A percentile compares a stretch with the other conserved stretches of the same genome.
Evolutionary conservation across 352 stramenopile genomes (phyloP).

Genomic region (Globisporangium perplexum): DNA sequence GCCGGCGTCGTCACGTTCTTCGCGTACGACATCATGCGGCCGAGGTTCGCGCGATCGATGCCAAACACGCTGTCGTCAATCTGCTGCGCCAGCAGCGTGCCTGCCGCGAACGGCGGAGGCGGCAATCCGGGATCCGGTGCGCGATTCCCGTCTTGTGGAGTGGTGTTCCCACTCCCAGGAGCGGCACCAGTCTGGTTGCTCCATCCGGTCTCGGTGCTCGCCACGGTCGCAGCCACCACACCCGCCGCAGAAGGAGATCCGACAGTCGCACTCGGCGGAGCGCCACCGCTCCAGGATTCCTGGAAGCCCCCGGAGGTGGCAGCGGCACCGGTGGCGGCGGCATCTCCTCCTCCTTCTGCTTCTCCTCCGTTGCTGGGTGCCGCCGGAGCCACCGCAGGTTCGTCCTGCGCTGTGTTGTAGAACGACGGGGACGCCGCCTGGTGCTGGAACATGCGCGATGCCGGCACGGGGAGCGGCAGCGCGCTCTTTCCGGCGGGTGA

Average conservation of each 20-base stretch:
- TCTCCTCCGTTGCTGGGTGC: background rate
- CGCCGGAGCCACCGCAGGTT: conserved; percentile 15
- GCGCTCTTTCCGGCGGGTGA: background rate
- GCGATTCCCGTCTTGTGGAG: background rate
- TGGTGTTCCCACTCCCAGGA: background rate
- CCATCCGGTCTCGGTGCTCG: background rate
- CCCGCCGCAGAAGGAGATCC: background rate
- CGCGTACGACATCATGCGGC: conserved; percentile 43
- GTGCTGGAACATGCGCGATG: conserved; percentile 57
- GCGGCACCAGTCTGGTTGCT: background rate
- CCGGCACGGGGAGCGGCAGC: conserved; percentile 21
- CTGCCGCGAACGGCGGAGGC: conserved; percentile 50
- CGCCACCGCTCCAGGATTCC: conserved; percentile 3
- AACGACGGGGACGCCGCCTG: conserved; percentile 54
- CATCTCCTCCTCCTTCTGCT: background rate
- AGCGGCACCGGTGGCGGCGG: too few relatives aligned
- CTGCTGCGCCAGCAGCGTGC: conserved; percentile 51
- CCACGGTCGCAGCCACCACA: background rate
- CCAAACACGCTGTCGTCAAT: conserved; percentile 58
- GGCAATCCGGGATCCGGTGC: conserved; percentile 34
- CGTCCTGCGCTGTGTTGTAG: conserved; percentile 44
- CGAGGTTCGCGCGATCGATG: conserved; percentile 40
- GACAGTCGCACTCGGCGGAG: too few relatives aligned
- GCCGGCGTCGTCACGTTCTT: conserved; percentile 54
- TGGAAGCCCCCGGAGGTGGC: conserved; percentile 19